A percentile compares a stretch with the other conserved stretches of the same genome.
phyloP scores from a whole-genome alignment of 257 asterid species.

The Mentha longifolia region DNA sequence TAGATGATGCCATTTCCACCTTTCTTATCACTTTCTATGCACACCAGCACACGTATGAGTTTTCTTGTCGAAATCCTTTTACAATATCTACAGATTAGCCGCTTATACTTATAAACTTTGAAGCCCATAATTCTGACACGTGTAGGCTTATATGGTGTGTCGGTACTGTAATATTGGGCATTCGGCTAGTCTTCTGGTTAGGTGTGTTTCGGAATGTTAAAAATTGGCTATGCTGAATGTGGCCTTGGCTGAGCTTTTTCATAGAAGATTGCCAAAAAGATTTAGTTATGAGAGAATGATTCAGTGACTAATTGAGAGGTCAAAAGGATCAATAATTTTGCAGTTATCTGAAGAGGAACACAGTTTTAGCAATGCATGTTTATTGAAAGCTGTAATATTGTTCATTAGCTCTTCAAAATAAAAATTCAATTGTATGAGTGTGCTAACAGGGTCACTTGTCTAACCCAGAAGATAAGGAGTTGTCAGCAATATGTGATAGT shows the following conservation, averaged over 20 bases:
- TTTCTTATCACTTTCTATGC: neutral
- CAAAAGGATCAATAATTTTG: neutral
- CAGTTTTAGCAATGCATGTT: neutral
- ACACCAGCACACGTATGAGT: neutral
- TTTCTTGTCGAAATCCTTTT: conserved; percentile 5
- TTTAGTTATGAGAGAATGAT: neutral
- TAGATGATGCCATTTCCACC: neutral
- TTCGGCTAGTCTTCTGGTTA: neutral
- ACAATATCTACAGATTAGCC: conserved; percentile 10
- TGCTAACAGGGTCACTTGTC: neutral
- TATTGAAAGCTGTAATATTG: conserved; percentile 5
- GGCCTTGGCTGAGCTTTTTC: neutral
- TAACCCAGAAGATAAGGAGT: neutral
- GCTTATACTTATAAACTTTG: conserved; percentile 7
- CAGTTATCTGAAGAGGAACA: neutral
- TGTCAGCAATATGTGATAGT: neutral
- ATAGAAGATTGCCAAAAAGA: neutral
- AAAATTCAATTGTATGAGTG: neutral
- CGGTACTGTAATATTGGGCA: neutral
- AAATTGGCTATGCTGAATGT: neutral
- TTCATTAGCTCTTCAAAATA: neutral
- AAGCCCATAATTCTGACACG: neutral
- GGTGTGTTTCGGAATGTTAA: neutral
- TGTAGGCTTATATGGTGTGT: too few relatives aligned
- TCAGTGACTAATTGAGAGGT: neutral